Percentiles rank a stretch among this genome's conserved stretches.
Evolutionary conservation across 164 flowering plant genomes (phyloP).

Genomic region (Stephania yunnanensis): DNA sequence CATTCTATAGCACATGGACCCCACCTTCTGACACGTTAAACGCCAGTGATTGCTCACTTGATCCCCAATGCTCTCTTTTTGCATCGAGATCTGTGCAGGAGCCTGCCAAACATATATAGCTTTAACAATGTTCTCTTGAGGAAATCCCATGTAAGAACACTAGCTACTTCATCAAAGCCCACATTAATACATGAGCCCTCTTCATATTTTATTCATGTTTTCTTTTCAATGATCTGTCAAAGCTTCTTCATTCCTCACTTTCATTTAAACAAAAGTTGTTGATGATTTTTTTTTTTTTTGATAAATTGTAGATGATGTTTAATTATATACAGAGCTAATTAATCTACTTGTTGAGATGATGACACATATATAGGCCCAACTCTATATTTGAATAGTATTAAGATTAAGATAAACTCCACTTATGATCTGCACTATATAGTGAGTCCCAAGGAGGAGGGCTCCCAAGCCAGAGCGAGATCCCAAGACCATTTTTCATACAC

Average conservation of each 20-base stretch:
- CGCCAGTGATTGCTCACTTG: not conserved
- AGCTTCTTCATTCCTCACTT: not conserved
- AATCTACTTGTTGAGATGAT: not conserved
- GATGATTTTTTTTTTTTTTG: no score
- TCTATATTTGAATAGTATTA: not conserved
- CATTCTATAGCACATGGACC: not conserved
- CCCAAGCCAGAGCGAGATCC: no score
- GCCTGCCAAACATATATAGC: no score
- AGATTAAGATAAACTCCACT: no score
- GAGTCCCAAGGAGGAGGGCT: no score
- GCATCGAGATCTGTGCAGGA: no score
- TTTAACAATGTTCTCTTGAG: not conserved
- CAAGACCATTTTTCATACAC: no score
- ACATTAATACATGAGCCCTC: not conserved
- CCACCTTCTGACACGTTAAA: slow-evolving; percentile 1
- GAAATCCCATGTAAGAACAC: not conserved
- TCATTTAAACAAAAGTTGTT: not conserved
- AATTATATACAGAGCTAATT: not conserved
- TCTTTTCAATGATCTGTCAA: not conserved
- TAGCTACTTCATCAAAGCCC: not conserved
- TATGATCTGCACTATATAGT: no score
- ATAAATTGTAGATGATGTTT: no score
- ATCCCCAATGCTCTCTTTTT: not conserved
- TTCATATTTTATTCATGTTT: not conserved
- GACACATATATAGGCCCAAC: not conserved